These are phyloP conservation scores for Syzygium oleosum DNA, from an alignment of 345 rosid genomes.

Conservation along the genomic window DNA sequence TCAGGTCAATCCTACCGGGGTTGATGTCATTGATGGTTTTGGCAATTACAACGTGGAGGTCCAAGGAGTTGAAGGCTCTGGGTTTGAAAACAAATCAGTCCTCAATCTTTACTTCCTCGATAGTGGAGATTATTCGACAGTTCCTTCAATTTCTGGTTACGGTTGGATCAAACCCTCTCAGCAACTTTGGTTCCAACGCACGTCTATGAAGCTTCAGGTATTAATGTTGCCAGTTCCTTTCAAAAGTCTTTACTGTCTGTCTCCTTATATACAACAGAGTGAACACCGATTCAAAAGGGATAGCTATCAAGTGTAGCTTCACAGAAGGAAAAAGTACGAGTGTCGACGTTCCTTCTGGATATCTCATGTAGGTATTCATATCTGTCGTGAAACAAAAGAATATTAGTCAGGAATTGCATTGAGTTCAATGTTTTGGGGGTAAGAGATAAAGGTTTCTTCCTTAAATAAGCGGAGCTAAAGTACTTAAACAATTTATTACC, in stretches of 20 bases:
- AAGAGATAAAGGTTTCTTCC: neutral
- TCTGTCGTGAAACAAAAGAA: neutral
- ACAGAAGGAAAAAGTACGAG: neutral
- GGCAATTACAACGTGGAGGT: slow-evolving; percentile 86
- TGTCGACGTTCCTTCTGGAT: neutral
- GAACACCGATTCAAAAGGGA: neutral
- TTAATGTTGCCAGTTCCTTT: neutral
- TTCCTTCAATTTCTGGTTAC: slow-evolving; percentile 55
- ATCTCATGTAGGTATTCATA: neutral
- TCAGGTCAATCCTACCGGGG: slow-evolving; percentile 50
- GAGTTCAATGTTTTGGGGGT: neutral
- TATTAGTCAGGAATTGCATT: neutral
- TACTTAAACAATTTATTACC: neutral
- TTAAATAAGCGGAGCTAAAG: neutral
- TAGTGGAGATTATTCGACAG: slow-evolving; percentile 69
- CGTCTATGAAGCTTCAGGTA: slow-evolving; percentile 68
- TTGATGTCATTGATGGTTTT: slow-evolving; percentile 66
- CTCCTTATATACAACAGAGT: neutral
- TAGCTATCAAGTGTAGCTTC: neutral
- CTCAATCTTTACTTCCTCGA: slow-evolving; percentile 83
- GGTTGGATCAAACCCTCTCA: slow-evolving; percentile 91
- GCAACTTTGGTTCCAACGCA: slow-evolving; percentile 72
- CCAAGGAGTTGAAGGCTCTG: slow-evolving; percentile 57
- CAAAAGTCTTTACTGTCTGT: neutral
- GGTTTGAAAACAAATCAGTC: slow-evolving; percentile 60